phyloP scores from a whole-genome alignment of 345 rosid genomes.

The Laguncularia racemosa region DNA sequence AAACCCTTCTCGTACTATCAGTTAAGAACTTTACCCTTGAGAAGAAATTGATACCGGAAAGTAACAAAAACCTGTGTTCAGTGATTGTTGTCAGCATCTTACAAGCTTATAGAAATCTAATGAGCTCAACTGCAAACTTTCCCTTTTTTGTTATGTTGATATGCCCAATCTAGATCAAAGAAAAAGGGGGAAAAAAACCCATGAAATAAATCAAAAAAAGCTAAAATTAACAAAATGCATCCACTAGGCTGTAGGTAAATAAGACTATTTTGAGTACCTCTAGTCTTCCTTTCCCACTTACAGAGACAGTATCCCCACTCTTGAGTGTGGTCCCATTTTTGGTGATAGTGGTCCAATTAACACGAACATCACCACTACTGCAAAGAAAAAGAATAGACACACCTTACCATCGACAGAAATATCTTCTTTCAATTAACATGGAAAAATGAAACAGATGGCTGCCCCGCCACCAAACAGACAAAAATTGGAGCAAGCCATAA shows the following conservation, averaged over 20 bases:
- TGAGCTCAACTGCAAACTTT: constrained; percentile 8
- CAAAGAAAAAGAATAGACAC: constrained; percentile 1
- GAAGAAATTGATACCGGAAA: no score
- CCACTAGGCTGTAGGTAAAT: no score
- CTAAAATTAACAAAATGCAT: not conserved
- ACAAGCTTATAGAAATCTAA: not conserved
- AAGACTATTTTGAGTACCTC: constrained; percentile 29
- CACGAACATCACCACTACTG: constrained; percentile 73
- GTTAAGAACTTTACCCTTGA: no score
- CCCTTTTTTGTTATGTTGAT: constrained; percentile 4
- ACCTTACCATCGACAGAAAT: not conserved
- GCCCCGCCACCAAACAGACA: no score
- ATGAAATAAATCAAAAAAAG: not conserved
- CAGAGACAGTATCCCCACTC: constrained; percentile 80
- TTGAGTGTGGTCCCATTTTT: constrained; percentile 67
- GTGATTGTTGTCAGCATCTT: not conserved
- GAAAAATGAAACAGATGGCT: no score
- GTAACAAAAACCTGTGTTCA: no score
- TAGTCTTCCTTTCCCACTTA: constrained; percentile 83
- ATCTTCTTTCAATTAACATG: no score
- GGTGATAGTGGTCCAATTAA: constrained; percentile 69
- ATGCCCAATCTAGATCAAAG: constrained; percentile 5
- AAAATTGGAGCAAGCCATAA: no score
- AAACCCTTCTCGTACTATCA: no score
- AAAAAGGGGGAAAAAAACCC: not conserved